Base-by-base conservation (phyloP, 1,284 basidiomycete genomes). In the Coniferiporia sulphurascens region DNA sequence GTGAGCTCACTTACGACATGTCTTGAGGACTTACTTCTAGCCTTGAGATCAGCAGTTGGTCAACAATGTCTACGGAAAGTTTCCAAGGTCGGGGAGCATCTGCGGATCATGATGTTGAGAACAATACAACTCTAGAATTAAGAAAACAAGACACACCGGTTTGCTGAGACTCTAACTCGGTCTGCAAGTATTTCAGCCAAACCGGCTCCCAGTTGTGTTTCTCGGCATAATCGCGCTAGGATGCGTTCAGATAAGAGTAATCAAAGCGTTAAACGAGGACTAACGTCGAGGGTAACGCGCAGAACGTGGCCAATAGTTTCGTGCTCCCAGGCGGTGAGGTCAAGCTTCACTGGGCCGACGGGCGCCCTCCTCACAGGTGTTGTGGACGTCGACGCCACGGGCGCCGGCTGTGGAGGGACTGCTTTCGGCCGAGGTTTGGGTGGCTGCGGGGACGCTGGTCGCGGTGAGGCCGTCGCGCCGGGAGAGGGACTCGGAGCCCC, bases 1-100 rank as follows among this genome's bases (percentile, higher is more conserved):
- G 35, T 58, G 35, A 48, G 19, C 48, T 32, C 44, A 79, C 87
- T 70, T 70, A 90, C 88, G 84, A 84, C 83, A 90, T 87, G 22
- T 76, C 71, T 43, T 81, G 75, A 1, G 91, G 84, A 68, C 96
- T 86, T 19, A 98, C 74, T 52, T 94, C 93, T 2, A 99, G 82
- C 34, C 96, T 81, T 4, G 93, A 83, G 63, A 98, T 94, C 59
- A 99, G 78, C 6, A 96, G 74, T 32, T 91, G 83, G 73, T 96
- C 94, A 27, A 84, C 76, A 52, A 90, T 78, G 54, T 86, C 84
- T 19, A 71, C 74, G 50, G 72, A 79, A 34, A 91, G 72, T 41
- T 69, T 75, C 21, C 79, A 67, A 21, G 72, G 67, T 53, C 62
- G 66, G 64, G 64, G 60, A 61, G 27, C 49, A 65, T 64, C 61